A percentile compares a stretch with the other conserved stretches of the same genome.
Evolutionary conservation across 495 filamentous ascomycete species (phyloP).

Genomic region (Rusavskia elegans): DNA sequence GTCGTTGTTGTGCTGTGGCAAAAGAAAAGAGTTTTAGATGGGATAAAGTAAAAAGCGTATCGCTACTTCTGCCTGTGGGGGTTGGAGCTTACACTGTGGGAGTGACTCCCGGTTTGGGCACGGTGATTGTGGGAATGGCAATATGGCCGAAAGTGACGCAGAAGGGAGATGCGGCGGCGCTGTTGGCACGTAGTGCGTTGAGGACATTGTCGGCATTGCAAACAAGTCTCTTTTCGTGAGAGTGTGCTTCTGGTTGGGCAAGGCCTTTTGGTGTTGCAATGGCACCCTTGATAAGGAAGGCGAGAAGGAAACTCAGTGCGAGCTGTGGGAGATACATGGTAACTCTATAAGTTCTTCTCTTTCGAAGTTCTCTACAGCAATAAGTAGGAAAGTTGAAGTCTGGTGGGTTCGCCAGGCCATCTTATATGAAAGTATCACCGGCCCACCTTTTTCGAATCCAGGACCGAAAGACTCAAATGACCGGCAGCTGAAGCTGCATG

Average conservation of each 20-base stretch:
- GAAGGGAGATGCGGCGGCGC: background rate
- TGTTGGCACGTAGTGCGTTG: background rate
- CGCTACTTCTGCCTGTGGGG: background rate
- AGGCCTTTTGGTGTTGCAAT: background rate
- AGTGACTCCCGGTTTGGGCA: background rate
- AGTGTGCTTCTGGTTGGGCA: background rate
- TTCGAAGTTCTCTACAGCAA: background rate
- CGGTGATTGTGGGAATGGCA: background rate
- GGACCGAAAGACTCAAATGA: background rate
- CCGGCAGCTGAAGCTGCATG: background rate
- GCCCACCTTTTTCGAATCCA: background rate
- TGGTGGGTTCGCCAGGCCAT: background rate
- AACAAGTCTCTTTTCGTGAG: background rate
- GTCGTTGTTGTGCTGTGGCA: background rate
- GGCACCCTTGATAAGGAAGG: background rate
- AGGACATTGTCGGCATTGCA: background rate
- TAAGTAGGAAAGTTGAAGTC: background rate
- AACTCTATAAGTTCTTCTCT: background rate
- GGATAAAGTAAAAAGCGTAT: background rate
- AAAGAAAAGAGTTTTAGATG: background rate
- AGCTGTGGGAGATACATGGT: background rate
- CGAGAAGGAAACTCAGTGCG: background rate
- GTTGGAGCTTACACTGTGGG: background rate
- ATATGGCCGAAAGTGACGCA: conserved; percentile 1
- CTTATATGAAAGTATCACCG: background rate